A percentile compares a stretch with the other conserved stretches of the same genome.
Evolutionary conservation across 2,329 filamentous ascomycete genomes (phyloP).

Genomic region (Rhinocladiella similis): DNA sequence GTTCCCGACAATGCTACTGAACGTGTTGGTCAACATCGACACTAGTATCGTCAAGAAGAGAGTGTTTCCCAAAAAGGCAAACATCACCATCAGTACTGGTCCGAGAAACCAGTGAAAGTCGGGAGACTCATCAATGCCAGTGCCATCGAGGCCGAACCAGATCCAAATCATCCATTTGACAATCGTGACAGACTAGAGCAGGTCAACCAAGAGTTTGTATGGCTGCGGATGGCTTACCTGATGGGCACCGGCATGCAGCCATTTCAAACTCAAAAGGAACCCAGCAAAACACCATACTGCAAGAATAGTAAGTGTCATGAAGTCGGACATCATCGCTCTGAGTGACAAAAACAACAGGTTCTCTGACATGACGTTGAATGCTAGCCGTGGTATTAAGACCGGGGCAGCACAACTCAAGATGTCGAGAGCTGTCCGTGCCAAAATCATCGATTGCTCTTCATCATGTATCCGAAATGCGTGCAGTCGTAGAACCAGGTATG

Average conservation of each 20-base stretch:
- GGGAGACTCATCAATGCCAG: constrained; percentile 60
- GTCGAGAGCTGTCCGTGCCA: constrained; percentile 24
- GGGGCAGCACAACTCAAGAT: constrained; percentile 73
- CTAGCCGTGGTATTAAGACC: constrained; percentile 73
- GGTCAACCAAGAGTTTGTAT: neutral
- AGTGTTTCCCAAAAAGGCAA: constrained; percentile 80
- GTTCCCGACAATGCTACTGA: constrained; percentile 73
- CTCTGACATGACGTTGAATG: constrained; percentile 80
- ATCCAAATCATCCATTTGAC: constrained; percentile 92
- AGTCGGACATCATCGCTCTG: constrained; percentile 82
- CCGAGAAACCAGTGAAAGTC: constrained; percentile 80
- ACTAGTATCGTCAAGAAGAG: constrained; percentile 87
- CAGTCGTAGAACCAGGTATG: constrained; percentile 68
- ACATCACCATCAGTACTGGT: constrained; percentile 76
- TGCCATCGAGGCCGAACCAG: constrained; percentile 83
- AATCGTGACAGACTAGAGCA: constrained; percentile 61
- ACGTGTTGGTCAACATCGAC: constrained; percentile 83
- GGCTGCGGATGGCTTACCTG: constrained; percentile 20
- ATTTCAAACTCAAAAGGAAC: constrained; percentile 75
- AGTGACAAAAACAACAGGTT: constrained; percentile 82
- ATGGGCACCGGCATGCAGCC: constrained; percentile 66
- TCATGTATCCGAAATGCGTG: constrained; percentile 17
- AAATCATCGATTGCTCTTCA: constrained; percentile 8
- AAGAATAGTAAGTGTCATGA: constrained; percentile 72
- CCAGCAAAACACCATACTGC: constrained; percentile 82